A percentile compares a stretch with the other conserved stretches of the same genome.
Evolutionary conservation across 129 eudicot species (phyloP).

Genomic region (Solidago caesia): DNA sequence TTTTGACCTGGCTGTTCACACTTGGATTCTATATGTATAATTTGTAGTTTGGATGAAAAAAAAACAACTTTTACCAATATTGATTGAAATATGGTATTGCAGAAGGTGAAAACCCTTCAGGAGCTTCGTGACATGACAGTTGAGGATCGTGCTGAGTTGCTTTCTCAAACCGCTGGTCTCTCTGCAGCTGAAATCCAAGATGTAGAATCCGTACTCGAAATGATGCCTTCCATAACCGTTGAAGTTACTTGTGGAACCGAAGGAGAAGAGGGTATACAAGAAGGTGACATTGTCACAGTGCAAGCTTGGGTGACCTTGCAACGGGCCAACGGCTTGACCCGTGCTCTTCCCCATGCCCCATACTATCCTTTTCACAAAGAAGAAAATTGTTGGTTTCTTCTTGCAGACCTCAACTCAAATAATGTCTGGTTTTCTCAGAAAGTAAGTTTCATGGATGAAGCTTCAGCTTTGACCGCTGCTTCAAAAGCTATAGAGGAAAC

Average conservation of each 20-base stretch:
- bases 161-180: slow-evolving; percentile 62
- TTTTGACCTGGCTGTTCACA: too few relatives aligned
- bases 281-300: slow-evolving; percentile 80
- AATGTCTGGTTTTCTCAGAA: slow-evolving; percentile 84
- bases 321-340: slow-evolving; percentile 68
- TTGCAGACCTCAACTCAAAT: slow-evolving; percentile 73
- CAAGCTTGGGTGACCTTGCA: slow-evolving; percentile 79
- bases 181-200: slow-evolving; percentile 64
- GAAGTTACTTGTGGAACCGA: slow-evolving; percentile 83
- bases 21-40: background rate
- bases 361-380: slow-evolving; percentile 83
- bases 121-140: slow-evolving; percentile 65
- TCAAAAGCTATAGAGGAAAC: slow-evolving; percentile 67
- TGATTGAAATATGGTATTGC: slow-evolving; percentile 23
- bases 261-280: slow-evolving; percentile 98
- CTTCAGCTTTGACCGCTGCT: slow-evolving; percentile 64
- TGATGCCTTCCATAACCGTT: slow-evolving; percentile 69
- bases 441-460: slow-evolving; percentile 80
- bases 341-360: slow-evolving; percentile 88
- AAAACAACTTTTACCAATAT: background rate
- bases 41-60: background rate
- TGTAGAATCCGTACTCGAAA: slow-evolving; percentile 71
- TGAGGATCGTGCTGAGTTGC: slow-evolving; percentile 70
- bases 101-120: slow-evolving; percentile 71
- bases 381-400: slow-evolving; percentile 78